These are phyloP conservation scores for Galerina sulciceps DNA, from an alignment of 768 basidiomycete species.

Conservation along the genomic window DNA sequence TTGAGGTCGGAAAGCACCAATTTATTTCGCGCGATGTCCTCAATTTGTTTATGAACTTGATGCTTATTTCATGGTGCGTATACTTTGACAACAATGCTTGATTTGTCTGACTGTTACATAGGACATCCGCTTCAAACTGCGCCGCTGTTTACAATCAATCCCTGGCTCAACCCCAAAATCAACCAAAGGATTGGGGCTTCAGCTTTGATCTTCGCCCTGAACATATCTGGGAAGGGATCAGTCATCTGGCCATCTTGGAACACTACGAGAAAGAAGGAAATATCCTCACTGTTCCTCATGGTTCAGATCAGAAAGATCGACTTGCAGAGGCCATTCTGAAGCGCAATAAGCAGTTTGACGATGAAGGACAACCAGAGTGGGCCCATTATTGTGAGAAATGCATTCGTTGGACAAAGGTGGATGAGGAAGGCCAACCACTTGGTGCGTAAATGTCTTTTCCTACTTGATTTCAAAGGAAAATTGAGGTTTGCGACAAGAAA, in stretches of 20 bases:
- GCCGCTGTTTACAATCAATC: slow-evolving; percentile 22
- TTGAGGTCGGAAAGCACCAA: slow-evolving; percentile 32
- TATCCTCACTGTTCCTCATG: slow-evolving; percentile 25
- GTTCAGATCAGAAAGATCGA: slow-evolving; percentile 22
- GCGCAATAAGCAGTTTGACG: slow-evolving; percentile 25
- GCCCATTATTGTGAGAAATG: slow-evolving; percentile 32
- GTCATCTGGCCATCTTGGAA: slow-evolving; percentile 25
- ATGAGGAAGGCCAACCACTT: background rate
- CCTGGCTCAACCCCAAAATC: slow-evolving; percentile 9
- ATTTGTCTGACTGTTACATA: background rate
- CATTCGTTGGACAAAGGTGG: slow-evolving; percentile 8
- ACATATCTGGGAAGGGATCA: slow-evolving; percentile 14
- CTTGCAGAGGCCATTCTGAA: slow-evolving; percentile 25
- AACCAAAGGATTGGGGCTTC: slow-evolving; percentile 13
- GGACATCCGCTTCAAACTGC: slow-evolving; percentile 18
- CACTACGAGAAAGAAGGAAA: slow-evolving; percentile 13
- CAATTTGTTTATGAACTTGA: slow-evolving; percentile 23
- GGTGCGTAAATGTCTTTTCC: too few relatives aligned
- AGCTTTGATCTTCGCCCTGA: slow-evolving; percentile 15
- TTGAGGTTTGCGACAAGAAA: background rate
- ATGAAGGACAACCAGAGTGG: slow-evolving; percentile 29
- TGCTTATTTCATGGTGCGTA: slow-evolving; percentile 25
- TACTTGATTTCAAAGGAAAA: background rate
- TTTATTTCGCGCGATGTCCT: slow-evolving; percentile 25
- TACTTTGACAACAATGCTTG: background rate